Percentiles rank a stretch among this genome's conserved stretches.
Evolutionary conservation across 2,329 filamentous ascomycete species (phyloP).

Genomic region (Trichophyton schoenleinii): DNA sequence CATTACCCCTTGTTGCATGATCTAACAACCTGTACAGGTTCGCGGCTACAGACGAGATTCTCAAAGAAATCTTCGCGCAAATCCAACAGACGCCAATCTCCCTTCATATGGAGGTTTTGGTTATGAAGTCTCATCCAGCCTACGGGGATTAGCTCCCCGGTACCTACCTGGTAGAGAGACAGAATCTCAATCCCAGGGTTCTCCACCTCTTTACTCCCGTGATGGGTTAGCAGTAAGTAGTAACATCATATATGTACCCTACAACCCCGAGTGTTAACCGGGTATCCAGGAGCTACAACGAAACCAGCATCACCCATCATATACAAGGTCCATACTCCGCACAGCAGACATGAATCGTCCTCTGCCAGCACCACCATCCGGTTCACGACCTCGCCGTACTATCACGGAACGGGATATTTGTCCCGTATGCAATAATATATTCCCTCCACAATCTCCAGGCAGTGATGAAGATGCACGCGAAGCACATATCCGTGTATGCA

Average conservation of each 20-base stretch:
- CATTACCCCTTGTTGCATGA: neutral
- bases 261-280: neutral
- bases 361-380: conserved; percentile 12
- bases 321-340: neutral
- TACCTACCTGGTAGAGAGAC: conserved; percentile 10
- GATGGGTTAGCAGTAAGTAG: conserved; percentile 3
- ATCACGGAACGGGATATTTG: conserved; percentile 35
- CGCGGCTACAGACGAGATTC: conserved; percentile 8
- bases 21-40: conserved; percentile 6
- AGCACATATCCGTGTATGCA: conserved; percentile 35
- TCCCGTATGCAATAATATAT: conserved; percentile 32
- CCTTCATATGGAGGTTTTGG: conserved; percentile 13
- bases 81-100: conserved; percentile 6
- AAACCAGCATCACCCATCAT: neutral
- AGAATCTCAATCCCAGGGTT: conserved; percentile 7
- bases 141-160: conserved; percentile 7
- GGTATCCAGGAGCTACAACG: conserved; percentile 3
- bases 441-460: conserved; percentile 28
- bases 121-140: conserved; percentile 9
- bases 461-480: conserved; percentile 32
- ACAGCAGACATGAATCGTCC: conserved; percentile 8
- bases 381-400: conserved; percentile 14
- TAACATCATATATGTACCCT: neutral
- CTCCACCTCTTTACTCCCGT: conserved; percentile 13
- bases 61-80: conserved; percentile 4